Base-by-base conservation (phyloP, 108 stramenopile genomes). In the Fistulifera pelliculosa region DNA sequence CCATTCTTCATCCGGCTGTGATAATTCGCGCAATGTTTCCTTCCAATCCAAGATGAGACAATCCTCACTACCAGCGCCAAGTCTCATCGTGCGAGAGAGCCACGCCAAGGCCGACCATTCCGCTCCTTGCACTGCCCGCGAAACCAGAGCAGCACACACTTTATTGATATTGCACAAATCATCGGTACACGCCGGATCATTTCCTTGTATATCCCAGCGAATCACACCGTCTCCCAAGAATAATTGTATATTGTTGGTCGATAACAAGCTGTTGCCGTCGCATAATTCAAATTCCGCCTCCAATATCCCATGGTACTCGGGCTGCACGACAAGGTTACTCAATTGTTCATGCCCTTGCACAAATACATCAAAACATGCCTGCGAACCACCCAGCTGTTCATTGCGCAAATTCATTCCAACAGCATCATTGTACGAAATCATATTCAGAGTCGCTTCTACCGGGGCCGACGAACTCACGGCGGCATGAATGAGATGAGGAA, bases 191-290 rank as follows among this genome's bases (percentile, higher is more conserved):
- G 75, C 49, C 1, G 94, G 94, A 74, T 95, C 92, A 65, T 98
- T 96, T 13, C 54, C 61, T 65, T 98, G 96, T 1, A 84, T 76
- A 26, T 78, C 73, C 27, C 93, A 70, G 17, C 25, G 25, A 26
- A 95, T 64, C 5, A 95, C 55, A n/a, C 93, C 93, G 56, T 91
- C 80, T 3, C 94, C 94, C 49, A 93, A 69, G 41, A 91, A 87
- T 7, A 63, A 7, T 5, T 81, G 51, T 6, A 65, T 58, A 58
- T 88, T 82, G 26, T 59, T 67, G 13, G 47, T 47, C 42, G 63
- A 41, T n/a, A 65, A 60, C 21, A 84, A 54, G 13, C 69, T 45
- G 3, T 52, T 58, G 16, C 78, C 77, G 40, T 65, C 60, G 69
- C 95, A 96, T 8, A 96, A 53, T 60, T 86, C 51, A 71, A 96